These are phyloP conservation scores for Aphanoascus verrucosus DNA, from an alignment of 2,329 filamentous ascomycete species.

Conservation along the genomic window DNA sequence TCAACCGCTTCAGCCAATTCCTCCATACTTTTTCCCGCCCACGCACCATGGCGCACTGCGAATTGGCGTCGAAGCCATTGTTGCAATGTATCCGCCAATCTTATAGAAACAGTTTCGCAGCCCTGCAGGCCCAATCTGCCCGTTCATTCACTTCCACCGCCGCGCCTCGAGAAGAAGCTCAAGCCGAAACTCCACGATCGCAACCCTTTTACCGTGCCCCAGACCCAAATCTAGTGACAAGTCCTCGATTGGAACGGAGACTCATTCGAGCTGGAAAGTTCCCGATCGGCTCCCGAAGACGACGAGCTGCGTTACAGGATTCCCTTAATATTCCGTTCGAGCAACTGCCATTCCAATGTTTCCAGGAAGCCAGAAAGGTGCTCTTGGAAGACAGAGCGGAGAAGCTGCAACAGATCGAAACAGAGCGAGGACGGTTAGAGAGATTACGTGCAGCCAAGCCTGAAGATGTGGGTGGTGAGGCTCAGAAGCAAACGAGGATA, in stretches of 20 bases:
- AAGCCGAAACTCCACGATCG: conserved; percentile 30
- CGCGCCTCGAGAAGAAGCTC: conserved; percentile 33
- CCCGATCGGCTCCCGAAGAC: conserved; percentile 74
- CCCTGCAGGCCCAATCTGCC: conserved; percentile 28
- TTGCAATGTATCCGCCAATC: conserved; percentile 33
- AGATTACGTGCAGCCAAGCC: conserved; percentile 50
- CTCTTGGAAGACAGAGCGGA: conserved; percentile 67
- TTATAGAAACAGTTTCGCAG: conserved; percentile 26
- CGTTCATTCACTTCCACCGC: conserved; percentile 43
- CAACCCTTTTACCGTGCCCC: conserved; percentile 35
- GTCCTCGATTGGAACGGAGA: conserved; percentile 52
- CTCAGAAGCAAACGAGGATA: conserved; percentile 55
- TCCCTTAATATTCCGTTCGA: conserved; percentile 69
- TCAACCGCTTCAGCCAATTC: conserved; percentile 8
- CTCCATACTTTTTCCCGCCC: conserved; percentile 15
- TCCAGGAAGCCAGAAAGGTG: conserved; percentile 86
- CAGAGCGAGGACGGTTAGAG: conserved; percentile 57
- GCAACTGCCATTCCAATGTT: conserved; percentile 91
- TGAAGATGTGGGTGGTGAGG: conserved; percentile 50
- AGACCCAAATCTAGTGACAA: conserved; percentile 59
- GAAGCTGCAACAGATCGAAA: conserved; percentile 64
- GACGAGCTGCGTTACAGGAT: conserved; percentile 60
- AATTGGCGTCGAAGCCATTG: conserved; percentile 34
- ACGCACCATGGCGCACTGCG: conserved; percentile 33
- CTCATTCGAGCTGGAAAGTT: conserved; percentile 58